A percentile compares a stretch with the other conserved stretches of the same genome.
Evolutionary conservation across 2,329 filamentous ascomycete genomes (phyloP).

Genomic region (Penicillium psychrosexuale): DNA sequence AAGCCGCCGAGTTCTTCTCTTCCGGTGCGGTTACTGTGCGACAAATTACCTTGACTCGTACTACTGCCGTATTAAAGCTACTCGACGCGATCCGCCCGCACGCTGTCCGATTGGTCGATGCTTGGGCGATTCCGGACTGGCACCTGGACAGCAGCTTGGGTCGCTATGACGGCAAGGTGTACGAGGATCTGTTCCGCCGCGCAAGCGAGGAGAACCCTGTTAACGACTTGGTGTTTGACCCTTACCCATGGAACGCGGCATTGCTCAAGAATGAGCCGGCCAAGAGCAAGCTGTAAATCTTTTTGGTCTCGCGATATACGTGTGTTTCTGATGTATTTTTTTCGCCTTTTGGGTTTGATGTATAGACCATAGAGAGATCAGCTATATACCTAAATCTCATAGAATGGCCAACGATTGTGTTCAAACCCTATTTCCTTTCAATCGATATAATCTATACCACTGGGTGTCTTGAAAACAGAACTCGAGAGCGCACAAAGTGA

Average conservation of each 20-base stretch:
- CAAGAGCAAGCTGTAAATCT: constrained; percentile 39
- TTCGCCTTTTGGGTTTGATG: background rate
- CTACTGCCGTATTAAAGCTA: constrained; percentile 65
- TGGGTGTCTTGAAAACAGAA: background rate
- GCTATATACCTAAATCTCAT: constrained; percentile 6
- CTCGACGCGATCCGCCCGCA: constrained; percentile 71
- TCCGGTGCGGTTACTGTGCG: constrained; percentile 66
- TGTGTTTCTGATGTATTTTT: constrained; percentile 10
- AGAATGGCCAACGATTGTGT: background rate
- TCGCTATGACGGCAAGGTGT: constrained; percentile 69
- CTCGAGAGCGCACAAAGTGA: background rate
- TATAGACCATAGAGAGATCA: constrained; percentile 8
- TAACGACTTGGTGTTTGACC: constrained; percentile 68
- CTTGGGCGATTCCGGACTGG: constrained; percentile 76
- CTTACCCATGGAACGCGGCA: constrained; percentile 62
- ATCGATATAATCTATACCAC: background rate
- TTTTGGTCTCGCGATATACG: constrained; percentile 3
- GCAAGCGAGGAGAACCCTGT: constrained; percentile 71
- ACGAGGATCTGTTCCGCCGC: constrained; percentile 71
- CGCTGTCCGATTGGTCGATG: constrained; percentile 67
- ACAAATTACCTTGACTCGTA: constrained; percentile 68
- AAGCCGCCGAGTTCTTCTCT: constrained; percentile 70
- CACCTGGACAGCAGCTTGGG: constrained; percentile 70
- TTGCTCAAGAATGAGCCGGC: constrained; percentile 56
- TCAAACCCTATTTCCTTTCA: background rate